These are phyloP conservation scores for Calocera cornea DNA, from an alignment of 768 basidiomycete genomes.

Conservation along the genomic window DNA sequence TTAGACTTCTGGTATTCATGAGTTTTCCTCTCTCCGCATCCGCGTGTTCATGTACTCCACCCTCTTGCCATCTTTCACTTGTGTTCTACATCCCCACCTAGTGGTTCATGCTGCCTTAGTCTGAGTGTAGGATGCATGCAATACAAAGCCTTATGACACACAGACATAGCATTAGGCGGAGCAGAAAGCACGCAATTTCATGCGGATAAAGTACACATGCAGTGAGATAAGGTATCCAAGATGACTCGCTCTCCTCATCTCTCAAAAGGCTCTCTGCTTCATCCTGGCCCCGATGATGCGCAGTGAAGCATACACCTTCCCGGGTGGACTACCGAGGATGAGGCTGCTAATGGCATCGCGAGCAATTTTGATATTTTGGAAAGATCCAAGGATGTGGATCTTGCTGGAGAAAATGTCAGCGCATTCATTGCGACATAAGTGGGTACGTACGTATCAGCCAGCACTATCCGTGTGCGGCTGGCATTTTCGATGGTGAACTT, in stretches of 20 bases:
- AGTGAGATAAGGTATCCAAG: background rate
- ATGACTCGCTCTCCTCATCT: background rate
- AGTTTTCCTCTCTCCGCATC: background rate
- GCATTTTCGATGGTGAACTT: conserved; percentile 98
- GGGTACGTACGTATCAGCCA: conserved; percentile 80
- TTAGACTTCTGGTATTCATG: background rate
- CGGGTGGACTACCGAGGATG: conserved; percentile 89
- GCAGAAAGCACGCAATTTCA: background rate
- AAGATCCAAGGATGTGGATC: conserved; percentile 97
- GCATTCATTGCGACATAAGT: background rate
- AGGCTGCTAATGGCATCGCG: conserved; percentile 91
- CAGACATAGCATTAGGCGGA: no score
- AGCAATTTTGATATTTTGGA: conserved; percentile 96
- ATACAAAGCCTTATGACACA: background rate
- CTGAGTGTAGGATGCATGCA: background rate
- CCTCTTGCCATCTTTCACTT: background rate
- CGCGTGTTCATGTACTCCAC: background rate
- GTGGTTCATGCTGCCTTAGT: background rate
- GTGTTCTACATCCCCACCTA: background rate
- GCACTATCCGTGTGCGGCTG: conserved; percentile 90
- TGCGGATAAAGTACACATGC: background rate
- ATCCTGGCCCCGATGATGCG: conserved; percentile 84
- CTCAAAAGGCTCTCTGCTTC: conserved; percentile 76
- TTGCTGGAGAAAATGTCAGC: conserved; percentile 43
- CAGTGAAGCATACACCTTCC: conserved; percentile 82